Evolutionary conservation across 208 protist species (phyloP).

Genomic region (Giardia muris): DNA sequence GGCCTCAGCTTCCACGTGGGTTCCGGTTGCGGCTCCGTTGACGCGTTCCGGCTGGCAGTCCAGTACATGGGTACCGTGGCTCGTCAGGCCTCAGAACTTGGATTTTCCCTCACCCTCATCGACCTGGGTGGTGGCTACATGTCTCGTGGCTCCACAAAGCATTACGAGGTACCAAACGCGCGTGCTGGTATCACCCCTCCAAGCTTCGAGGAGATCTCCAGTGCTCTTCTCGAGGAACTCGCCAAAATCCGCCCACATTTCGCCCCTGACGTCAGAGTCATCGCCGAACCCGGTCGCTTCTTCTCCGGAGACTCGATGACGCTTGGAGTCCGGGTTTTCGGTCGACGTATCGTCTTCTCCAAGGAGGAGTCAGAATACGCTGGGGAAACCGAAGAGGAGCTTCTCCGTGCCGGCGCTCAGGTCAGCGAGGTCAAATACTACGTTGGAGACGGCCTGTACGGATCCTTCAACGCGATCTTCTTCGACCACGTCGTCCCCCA

Average conservation of each 20-base stretch:
- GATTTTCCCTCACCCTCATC: slow-evolving; percentile 51
- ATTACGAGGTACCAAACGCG: not conserved
- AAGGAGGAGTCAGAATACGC: not conserved
- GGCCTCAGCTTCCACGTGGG: slow-evolving; percentile 66
- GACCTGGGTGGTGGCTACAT: slow-evolving; percentile 62
- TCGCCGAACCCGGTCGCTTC: slow-evolving; percentile 64
- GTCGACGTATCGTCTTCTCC: slow-evolving; percentile 26
- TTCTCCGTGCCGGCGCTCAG: not conserved
- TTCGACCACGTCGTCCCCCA: slow-evolving; percentile 51
- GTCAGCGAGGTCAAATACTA: slow-evolving; percentile 50
- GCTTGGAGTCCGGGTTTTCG: slow-evolving; percentile 19
- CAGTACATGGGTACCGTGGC: slow-evolving; percentile 47
- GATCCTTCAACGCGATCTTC: slow-evolving; percentile 62
- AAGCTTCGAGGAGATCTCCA: slow-evolving; percentile 50
- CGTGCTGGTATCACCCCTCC: not conserved
- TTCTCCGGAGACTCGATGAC: slow-evolving; percentile 41
- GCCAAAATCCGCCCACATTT: slow-evolving; percentile 47
- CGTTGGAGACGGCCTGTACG: slow-evolving; percentile 61
- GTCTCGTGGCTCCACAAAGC: not conserved
- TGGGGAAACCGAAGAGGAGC: not conserved
- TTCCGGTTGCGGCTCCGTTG: slow-evolving; percentile 49
- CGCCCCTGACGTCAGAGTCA: slow-evolving; percentile 47
- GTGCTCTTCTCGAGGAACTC: slow-evolving; percentile 43
- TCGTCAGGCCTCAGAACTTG: slow-evolving; percentile 45
- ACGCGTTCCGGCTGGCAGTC: slow-evolving; percentile 51